Evolutionary conservation across 768 basidiomycete species (phyloP).

Genomic region (Cystobasidium tubakii): DNA sequence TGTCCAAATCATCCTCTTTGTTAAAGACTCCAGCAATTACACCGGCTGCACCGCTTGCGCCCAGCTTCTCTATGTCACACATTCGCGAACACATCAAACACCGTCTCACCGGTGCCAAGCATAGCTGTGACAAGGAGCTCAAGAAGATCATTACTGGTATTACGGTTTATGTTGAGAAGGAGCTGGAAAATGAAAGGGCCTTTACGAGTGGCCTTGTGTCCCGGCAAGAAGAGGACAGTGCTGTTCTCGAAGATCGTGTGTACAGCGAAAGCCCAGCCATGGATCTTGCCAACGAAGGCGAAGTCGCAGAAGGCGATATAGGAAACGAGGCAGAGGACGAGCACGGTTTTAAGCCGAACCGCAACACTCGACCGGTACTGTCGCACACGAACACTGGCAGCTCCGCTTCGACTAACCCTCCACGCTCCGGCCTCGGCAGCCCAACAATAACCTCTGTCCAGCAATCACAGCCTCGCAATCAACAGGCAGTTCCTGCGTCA

Average conservation of each 20-base stretch:
- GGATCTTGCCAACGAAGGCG: not conserved
- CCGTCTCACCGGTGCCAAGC: slow-evolving; percentile 86
- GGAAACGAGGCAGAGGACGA: slow-evolving; percentile 29
- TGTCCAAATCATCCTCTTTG: slow-evolving; percentile 10
- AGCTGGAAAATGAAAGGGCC: slow-evolving; percentile 69
- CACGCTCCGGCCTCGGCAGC: slow-evolving; percentile 18
- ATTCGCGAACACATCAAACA: slow-evolving; percentile 84
- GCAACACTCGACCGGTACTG: not conserved
- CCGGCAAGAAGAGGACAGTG: slow-evolving; percentile 42
- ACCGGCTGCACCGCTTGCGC: slow-evolving; percentile 13
- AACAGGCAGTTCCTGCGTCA: not conserved
- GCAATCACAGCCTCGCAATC: not conserved
- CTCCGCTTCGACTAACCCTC: slow-evolving; percentile 6
- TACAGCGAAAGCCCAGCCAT: not conserved
- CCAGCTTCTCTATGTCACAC: slow-evolving; percentile 45
- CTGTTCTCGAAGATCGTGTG: not conserved
- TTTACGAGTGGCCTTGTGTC: slow-evolving; percentile 45
- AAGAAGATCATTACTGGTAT: slow-evolving; percentile 88
- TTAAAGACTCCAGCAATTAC: not conserved
- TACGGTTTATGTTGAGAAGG: slow-evolving; percentile 88
- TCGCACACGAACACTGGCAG: not conserved
- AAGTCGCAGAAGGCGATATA: not conserved
- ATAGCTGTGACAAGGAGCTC: slow-evolving; percentile 93
- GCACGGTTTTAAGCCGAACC: not conserved
- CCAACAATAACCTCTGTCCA: not conserved